Percentiles rank a stretch among this genome's conserved stretches.
Conservation (phyloP, 345 rosid genomes). For the Syzygium grande region DNA sequence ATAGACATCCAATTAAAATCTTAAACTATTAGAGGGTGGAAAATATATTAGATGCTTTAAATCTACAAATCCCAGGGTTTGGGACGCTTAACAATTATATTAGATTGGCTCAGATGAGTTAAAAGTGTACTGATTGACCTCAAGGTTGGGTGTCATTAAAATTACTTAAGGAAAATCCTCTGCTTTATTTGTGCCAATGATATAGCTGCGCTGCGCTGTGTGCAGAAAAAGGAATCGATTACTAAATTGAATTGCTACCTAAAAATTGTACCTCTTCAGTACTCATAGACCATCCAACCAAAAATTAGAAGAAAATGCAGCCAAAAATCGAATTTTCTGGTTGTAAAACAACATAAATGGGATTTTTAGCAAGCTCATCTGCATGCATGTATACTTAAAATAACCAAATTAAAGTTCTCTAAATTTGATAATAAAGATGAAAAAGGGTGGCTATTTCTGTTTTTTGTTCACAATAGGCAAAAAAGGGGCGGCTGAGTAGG, state of each 20-base stretch:
- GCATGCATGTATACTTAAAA: not conserved
- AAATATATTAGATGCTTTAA: not conserved
- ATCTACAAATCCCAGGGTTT: not conserved
- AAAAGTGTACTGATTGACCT: not conserved
- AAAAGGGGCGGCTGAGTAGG: not conserved
- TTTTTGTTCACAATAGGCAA: not conserved
- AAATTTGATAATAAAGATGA: not conserved
- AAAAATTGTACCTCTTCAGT: not conserved
- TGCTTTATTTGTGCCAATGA: not conserved
- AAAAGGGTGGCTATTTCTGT: not conserved
- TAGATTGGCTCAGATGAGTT: not conserved
- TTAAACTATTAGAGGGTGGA: not conserved
- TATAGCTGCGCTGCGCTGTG: not conserved
- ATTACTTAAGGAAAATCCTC: not conserved
- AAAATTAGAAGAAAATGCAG: not conserved
- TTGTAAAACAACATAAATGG: not conserved
- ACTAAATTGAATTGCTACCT: not conserved
- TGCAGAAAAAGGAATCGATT: not conserved
- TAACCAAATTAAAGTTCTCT: not conserved
- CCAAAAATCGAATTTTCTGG: not conserved
- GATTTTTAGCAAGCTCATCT: not conserved
- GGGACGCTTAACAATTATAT: not conserved
- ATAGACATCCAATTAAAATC: not conserved
- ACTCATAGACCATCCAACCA: not conserved
- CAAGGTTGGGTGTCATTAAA: not conserved